Evolutionary conservation across 305 asterid genomes (phyloP), one percentile per base, ranked within the genome.

Genomic region (Caryopteris hybrid): DNA sequence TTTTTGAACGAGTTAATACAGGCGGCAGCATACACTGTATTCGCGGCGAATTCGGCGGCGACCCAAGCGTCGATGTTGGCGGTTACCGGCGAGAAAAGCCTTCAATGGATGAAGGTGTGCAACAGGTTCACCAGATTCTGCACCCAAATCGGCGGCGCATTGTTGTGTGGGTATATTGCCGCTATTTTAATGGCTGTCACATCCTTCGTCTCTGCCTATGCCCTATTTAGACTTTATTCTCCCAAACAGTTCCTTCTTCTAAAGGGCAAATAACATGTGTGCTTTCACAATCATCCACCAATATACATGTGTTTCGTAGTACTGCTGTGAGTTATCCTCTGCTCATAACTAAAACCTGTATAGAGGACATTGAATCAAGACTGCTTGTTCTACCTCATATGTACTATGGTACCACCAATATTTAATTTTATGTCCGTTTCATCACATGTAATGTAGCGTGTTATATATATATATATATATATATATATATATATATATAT

Each of bases 101-200:
- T 91, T 21, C 85, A 84, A 22, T 88, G 95, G 97, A 82, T 80
- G 91, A 85, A 91, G 54, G 3, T 84, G 1, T 91, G 97, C 81
- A 69, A 88, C 46, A 78, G 34, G 46, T 91, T 65, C 38, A 80
- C 74, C 6, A 82, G 85, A 64, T 91, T 88, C 46, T 88, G 97
- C 83, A 0, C 39, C 72, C 95, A 91, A 71, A 79, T 84, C 1
- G 96, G 85, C 0, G 86, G 76, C 8, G 88, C 82, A 3, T 48
- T 86, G 11, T 1, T 63, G 0, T 78, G 89, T 57, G 88, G 92
- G 4, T 60, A 59, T 11, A 5, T 64, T 25, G 92, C 95, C 5
- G 78, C 70, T n/a, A 1, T 74, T 11, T 14, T 79, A 8, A 79
- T 87, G 85, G 74, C 64, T 3, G 22, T 84, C 1, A 61, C 78